A percentile compares a stretch with the other conserved stretches of the same genome.
phyloP scores from a whole-genome alignment of 75 land plant species.

The Selaginella moellendorffii region DNA sequence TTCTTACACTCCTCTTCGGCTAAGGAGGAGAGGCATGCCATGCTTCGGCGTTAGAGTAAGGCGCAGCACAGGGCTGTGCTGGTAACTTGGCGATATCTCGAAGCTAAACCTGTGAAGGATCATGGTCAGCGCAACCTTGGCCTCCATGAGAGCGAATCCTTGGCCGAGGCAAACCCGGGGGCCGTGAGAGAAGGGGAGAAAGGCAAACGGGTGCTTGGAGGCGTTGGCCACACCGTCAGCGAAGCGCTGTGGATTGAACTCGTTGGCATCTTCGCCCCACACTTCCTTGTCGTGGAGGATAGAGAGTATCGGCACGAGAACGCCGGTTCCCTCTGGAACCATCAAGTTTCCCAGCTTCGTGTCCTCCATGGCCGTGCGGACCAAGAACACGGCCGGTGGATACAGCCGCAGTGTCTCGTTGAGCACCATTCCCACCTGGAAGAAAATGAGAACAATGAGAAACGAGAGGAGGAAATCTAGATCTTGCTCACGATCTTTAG shows the following conservation, averaged over 20 bases:
- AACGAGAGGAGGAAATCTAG: background rate
- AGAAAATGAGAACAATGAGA: no score
- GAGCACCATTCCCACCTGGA: constrained; percentile 55
- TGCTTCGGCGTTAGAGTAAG: background rate
- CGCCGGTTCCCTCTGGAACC: constrained; percentile 45
- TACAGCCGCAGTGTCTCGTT: constrained; percentile 45
- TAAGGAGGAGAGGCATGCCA: background rate
- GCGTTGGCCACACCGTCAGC: constrained; percentile 5
- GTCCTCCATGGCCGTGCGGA: constrained; percentile 37
- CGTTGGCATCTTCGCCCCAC: constrained; percentile 29
- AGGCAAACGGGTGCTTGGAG: constrained; percentile 18
- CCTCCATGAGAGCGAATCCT: background rate
- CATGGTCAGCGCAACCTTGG: background rate
- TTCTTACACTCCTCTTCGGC: no score
- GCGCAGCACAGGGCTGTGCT: background rate
- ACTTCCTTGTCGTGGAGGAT: constrained; percentile 26
- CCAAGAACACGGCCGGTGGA: constrained; percentile 35
- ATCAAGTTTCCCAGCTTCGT: constrained; percentile 27
- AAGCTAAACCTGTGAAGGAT: background rate
- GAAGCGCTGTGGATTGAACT: constrained; percentile 25
- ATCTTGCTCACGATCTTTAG: background rate
- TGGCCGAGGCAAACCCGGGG: constrained; percentile 44
- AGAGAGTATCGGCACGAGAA: constrained; percentile 50
- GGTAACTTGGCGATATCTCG: background rate
- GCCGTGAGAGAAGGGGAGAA: constrained; percentile 45